These are phyloP conservation scores for Diutina mesorugosa DNA, from an alignment of 1,139 yeast species.

Conservation along the genomic window DNA sequence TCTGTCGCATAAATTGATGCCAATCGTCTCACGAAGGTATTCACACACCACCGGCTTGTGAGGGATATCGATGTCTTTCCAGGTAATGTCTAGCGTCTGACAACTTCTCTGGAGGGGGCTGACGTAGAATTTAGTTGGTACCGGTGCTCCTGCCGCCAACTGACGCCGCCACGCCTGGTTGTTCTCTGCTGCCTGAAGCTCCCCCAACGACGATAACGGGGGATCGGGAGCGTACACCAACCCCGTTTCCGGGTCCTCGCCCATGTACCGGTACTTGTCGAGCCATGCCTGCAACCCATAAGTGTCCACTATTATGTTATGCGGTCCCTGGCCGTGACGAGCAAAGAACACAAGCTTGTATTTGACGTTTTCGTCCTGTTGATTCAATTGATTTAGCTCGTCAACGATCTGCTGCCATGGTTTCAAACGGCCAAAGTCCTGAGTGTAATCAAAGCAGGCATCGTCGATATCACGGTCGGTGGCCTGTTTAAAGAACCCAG, in stretches of 20 bases:
- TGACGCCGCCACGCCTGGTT: constrained; percentile 11
- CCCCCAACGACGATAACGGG: constrained; percentile 45
- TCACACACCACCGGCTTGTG: constrained; percentile 5
- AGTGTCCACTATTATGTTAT: constrained; percentile 17
- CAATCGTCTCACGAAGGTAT: constrained; percentile 8
- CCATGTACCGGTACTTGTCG: constrained; percentile 14
- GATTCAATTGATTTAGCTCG: constrained; percentile 24
- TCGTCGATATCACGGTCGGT: constrained; percentile 19
- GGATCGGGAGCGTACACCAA: constrained; percentile 62
- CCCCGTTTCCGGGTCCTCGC: constrained; percentile 20
- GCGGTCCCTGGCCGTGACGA: constrained; percentile 31
- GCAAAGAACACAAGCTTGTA: constrained; percentile 12
- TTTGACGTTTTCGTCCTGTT: constrained; percentile 14
- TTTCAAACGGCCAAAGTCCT: constrained; percentile 34
- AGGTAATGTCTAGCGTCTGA: constrained; percentile 11
- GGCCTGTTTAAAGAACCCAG: constrained; percentile 7
- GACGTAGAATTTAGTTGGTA: constrained; percentile 12
- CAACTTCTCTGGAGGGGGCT: constrained; percentile 15
- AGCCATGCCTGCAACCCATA: constrained; percentile 15
- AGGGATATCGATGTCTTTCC: constrained; percentile 9
- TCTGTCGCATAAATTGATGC: constrained; percentile 14
- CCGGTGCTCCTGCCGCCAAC: constrained; percentile 4
- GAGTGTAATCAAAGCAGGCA: constrained; percentile 28
- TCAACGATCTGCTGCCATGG: constrained; percentile 33
- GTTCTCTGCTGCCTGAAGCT: constrained; percentile 30